Evolutionary conservation across 2,329 filamentous ascomycete species (phyloP).

Genomic region (Mycosphaerella sp.): DNA sequence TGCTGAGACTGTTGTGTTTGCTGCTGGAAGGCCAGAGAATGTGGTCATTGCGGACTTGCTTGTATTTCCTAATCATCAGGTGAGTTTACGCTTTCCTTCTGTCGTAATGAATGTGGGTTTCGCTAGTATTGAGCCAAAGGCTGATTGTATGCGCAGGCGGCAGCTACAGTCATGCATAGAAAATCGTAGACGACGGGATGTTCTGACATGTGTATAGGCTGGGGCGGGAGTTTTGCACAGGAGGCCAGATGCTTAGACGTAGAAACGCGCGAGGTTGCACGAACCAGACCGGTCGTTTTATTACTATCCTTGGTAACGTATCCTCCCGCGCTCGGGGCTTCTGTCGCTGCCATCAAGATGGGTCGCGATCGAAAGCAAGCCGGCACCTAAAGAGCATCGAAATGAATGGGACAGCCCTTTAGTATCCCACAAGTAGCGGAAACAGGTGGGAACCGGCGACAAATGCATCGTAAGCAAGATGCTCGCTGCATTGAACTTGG

Average conservation of each 20-base stretch:
- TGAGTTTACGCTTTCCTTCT: conserved; percentile 37
- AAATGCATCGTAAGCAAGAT: no score
- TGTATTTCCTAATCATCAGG: conserved; percentile 85
- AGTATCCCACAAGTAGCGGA: no score
- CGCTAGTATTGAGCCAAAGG: conserved; percentile 38
- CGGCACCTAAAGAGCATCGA: no score
- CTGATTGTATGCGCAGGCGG: conserved; percentile 12
- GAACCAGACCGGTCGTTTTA: no score
- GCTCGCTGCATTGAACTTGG: no score
- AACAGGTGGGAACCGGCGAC: no score
- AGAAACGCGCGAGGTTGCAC: not conserved
- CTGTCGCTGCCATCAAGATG: no score
- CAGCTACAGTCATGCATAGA: conserved; percentile 16
- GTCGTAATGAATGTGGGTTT: conserved; percentile 15
- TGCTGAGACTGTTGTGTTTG: conserved; percentile 82
- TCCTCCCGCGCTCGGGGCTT: no score
- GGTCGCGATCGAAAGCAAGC: no score
- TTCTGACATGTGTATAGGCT: conserved; percentile 3
- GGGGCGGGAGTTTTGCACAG: conserved; percentile 7
- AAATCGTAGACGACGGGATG: not conserved
- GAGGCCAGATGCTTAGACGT: conserved; percentile 1
- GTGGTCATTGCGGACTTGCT: conserved; percentile 84
- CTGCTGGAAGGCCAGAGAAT: conserved; percentile 77
- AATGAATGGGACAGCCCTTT: no score
- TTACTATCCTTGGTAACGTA: no score